Evolutionary conservation across 163 green algal genomes (phyloP), one percentile per base, ranked within the genome.

Genomic region (Scenedesmus sp.): DNA sequence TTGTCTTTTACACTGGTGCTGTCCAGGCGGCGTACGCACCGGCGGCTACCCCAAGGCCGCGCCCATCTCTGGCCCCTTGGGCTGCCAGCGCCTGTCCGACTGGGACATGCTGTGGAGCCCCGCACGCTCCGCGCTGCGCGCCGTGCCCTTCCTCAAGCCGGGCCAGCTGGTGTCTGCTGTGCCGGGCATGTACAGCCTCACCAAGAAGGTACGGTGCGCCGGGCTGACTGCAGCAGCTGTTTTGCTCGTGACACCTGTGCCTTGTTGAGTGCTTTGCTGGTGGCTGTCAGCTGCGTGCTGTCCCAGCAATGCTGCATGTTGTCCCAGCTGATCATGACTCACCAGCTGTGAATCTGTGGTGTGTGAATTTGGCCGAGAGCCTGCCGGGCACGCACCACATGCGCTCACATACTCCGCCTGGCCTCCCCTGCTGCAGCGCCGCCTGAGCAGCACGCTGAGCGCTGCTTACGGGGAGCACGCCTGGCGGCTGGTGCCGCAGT

Each of bases 71-170:
- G 94, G 94, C 0, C 93, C 94, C 3, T 79, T 96, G 56, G 94
- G 94, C 35, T 94, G 37, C 44, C 88, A 95, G 93, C 93, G 94
- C 30, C n/a, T 72, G 4, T 70, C 44, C 18, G 94, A 96, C 85
- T 96, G 94, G 94, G 94, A 96, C 92, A 80, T 96, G n/a, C 92
- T 96, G 51, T 96, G 94, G 94, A 93, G 90, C 33, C 94, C 94
- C 18, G 94, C 93, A 0, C 86, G 94, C 16, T 89, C 95, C 37
- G 93, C 94, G 26, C 89, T 96, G 43, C 92, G 92, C 13, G 92
- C 92, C 61, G 89, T 89, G 87, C 93, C 81, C n/a, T 72, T 81
- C 0, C 49, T 94, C 0, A 82, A 81, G 30, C 44, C 93, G 18
- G 88, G 93, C 1, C 96, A 98, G 89, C 91, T 96, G 30, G 91